phyloP scores from a whole-genome alignment of 2,329 filamentous ascomycete species.

The Mariannaea sp. region DNA sequence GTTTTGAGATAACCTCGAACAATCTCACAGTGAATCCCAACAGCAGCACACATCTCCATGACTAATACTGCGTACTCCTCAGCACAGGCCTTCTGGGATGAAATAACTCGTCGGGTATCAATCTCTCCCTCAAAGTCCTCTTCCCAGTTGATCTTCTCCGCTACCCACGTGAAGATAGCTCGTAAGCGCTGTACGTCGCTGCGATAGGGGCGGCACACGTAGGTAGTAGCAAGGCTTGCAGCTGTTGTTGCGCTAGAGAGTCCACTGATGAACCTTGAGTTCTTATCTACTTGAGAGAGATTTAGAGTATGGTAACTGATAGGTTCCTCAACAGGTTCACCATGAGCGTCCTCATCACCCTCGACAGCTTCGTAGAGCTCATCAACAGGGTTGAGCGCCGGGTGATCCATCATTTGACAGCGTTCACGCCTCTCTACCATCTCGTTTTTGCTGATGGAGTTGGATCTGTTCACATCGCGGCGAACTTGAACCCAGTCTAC shows the following conservation, averaged over 20 bases:
- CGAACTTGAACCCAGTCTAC: conserved; percentile 98
- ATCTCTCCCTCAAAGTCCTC: conserved; percentile 87
- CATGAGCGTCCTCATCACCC: conserved; percentile 88
- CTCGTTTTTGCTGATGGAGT: conserved; percentile 89
- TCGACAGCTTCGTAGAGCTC: conserved; percentile 83
- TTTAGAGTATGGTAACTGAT: conserved; percentile 82
- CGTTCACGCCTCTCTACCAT: conserved; percentile 81
- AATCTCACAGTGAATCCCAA: conserved; percentile 85
- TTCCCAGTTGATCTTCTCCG: conserved; percentile 95
- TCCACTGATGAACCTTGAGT: conserved; percentile 84
- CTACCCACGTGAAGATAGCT: conserved; percentile 96
- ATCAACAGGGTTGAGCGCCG: conserved; percentile 86
- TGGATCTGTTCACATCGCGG: conserved; percentile 92
- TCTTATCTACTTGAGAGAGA: conserved; percentile 90
- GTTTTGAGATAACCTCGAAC: conserved; percentile 89
- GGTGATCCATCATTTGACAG: conserved; percentile 92
- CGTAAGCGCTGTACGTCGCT: conserved; percentile 91
- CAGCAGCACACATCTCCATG: conserved; percentile 89
- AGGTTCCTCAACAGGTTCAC: conserved; percentile 78
- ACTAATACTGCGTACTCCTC: conserved; percentile 90
- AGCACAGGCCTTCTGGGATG: conserved; percentile 80
- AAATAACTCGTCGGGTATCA: conserved; percentile 82
- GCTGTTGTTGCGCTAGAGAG: conserved; percentile 83
- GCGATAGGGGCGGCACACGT: conserved; percentile 90
- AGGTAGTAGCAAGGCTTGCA: conserved; percentile 81